A percentile compares a stretch with the other conserved stretches of the same genome.
Conservation (phyloP, 495 filamentous ascomycete genomes). For the Penicillium canescens region DNA sequence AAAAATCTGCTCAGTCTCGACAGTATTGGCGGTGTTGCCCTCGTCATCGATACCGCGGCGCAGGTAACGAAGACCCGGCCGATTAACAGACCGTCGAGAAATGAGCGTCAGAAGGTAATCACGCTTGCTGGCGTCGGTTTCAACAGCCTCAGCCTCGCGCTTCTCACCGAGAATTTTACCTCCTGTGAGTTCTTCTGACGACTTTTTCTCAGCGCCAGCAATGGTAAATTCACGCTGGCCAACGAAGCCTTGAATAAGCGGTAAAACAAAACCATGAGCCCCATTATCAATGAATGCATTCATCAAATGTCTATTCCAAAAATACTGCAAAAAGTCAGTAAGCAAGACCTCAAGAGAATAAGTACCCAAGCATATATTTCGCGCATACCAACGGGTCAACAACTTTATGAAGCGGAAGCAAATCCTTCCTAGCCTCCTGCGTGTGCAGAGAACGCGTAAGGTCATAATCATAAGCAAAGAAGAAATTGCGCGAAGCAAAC, state of each 20-base stretch:
- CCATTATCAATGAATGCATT: conserved; percentile 71
- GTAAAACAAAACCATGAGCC: conserved; percentile 63
- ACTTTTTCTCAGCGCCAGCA: conserved; percentile 29
- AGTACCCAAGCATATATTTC: neutral
- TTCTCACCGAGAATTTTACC: conserved; percentile 34
- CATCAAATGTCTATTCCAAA: conserved; percentile 84
- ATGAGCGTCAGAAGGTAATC: conserved; percentile 80
- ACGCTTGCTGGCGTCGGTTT: conserved; percentile 30
- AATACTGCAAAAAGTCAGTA: conserved; percentile 56
- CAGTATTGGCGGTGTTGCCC: conserved; percentile 83
- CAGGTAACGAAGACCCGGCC: conserved; percentile 86
- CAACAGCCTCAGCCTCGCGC: conserved; percentile 25
- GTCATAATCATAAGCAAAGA: conserved; percentile 90
- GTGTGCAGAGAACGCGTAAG: conserved; percentile 67
- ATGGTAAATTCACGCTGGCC: conserved; percentile 81
- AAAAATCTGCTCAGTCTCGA: conserved; percentile 93
- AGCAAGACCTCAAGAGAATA: conserved; percentile 9
- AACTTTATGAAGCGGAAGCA: conserved; percentile 63
- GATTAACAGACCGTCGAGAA: conserved; percentile 77
- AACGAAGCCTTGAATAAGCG: conserved; percentile 92
- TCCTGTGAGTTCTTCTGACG: conserved; percentile 26
- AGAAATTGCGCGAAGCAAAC: conserved; percentile 82
- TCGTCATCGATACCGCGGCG: conserved; percentile 88
- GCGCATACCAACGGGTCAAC: conserved; percentile 69
- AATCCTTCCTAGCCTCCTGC: conserved; percentile 37